Conservation (phyloP, 1,284 basidiomycete species). For the Cystobasidiaceae sp. region DNA sequence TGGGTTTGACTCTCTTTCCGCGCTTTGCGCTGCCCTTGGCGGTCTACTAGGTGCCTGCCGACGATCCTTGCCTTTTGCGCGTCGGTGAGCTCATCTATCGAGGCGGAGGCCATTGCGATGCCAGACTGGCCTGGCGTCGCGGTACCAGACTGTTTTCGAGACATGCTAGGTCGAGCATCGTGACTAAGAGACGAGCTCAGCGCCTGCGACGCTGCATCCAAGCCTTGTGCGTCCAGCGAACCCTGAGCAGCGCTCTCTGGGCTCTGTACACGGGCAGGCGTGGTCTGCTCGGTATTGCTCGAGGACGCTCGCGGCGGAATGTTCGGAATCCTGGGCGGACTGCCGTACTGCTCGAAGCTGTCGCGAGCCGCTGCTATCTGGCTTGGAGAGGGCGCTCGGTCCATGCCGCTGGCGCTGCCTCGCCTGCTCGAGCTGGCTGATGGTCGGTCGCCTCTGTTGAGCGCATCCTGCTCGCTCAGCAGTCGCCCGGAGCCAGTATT, state of each 20-base stretch:
- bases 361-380: background rate
- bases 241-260: background rate
- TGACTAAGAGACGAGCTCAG: conserved; percentile 2
- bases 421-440: background rate
- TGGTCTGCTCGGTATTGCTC: conserved; percentile 7
- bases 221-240: background rate
- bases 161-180: background rate
- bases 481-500: background rate
- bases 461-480: conserved; percentile 17
- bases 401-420: background rate
- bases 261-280: conserved; percentile 2
- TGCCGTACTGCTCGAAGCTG: conserved; percentile 19
- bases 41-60: conserved; percentile 69
- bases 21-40: conserved; percentile 55
- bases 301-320: conserved; percentile 13
- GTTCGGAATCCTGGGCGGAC: conserved; percentile 20
- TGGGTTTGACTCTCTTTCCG: conserved; percentile 29
- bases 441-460: background rate
- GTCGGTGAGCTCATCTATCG: conserved; percentile 50
- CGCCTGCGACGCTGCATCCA: conserved; percentile 3
- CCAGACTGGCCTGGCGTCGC: background rate
- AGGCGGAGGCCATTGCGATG: conserved; percentile 28
- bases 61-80: conserved; percentile 79
- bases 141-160: background rate
- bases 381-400: background rate